Percentiles rank a stretch among this genome's conserved stretches.
Evolutionary conservation across 495 filamentous ascomycete genomes (phyloP).

Genomic region (Neurospora sublineolata): DNA sequence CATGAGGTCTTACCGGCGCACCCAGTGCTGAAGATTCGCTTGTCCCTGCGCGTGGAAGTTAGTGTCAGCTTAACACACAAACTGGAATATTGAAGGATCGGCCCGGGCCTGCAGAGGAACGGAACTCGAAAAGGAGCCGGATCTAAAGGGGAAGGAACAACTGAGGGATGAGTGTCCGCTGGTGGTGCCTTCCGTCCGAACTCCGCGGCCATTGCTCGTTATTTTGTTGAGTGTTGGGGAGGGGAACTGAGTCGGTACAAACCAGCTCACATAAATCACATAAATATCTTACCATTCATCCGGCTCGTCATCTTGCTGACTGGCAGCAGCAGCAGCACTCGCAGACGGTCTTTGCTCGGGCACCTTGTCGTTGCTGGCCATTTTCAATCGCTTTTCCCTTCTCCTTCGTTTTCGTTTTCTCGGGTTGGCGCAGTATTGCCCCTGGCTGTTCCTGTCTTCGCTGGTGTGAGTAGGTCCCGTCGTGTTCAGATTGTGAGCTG

Average conservation of each 20-base stretch:
- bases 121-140: background rate
- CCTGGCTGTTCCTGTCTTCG: background rate
- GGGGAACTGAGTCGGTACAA: background rate
- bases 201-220: background rate
- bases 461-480: background rate
- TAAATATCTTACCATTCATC: slow-evolving; percentile 71
- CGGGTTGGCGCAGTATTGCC: background rate
- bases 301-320: slow-evolving; percentile 67
- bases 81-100: background rate
- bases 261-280: background rate
- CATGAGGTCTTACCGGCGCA: slow-evolving; percentile 57
- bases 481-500: background rate
- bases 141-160: background rate
- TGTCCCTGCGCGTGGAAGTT: slow-evolving; percentile 44
- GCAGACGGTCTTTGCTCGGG: background rate
- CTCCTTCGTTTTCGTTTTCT: background rate
- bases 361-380: background rate
- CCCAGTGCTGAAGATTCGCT: slow-evolving; percentile 93
- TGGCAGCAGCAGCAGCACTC: background rate
- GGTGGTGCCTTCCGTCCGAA: background rate
- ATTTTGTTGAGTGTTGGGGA: background rate
- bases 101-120: background rate
- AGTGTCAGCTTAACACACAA: slow-evolving; percentile 6
- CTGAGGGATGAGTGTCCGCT: background rate
- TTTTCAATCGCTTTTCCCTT: background rate